phyloP scores from a whole-genome alignment of 202 grass and related monocot species.

The Panicum virgatum region DNA sequence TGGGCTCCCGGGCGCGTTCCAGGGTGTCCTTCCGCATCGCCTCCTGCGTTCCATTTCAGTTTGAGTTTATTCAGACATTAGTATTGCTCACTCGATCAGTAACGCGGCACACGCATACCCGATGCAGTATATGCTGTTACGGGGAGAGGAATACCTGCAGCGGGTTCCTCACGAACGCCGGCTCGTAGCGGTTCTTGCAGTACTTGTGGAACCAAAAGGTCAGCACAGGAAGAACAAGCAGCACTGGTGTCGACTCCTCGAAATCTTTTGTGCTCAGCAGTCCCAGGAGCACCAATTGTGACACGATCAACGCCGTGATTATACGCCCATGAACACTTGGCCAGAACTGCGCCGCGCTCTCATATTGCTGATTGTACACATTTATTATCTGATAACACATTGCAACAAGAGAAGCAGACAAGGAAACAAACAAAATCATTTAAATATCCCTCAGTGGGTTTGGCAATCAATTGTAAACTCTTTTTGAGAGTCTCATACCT shows the following conservation, averaged over 20 bases:
- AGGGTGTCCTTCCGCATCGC: conserved; percentile 95
- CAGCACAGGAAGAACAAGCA: conserved; percentile 79
- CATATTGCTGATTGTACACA: conserved; percentile 92
- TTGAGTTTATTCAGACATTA: neutral
- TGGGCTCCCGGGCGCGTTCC: conserved; percentile 80
- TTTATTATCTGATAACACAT: conserved; percentile 74
- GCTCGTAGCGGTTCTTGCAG: conserved; percentile 76
- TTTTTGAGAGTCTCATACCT: conserved; percentile 41
- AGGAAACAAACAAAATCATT: neutral
- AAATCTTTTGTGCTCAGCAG: conserved; percentile 68
- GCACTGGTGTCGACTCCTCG: conserved; percentile 59
- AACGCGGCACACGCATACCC: neutral
- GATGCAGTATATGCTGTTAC: neutral
- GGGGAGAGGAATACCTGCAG: conserved; percentile 54
- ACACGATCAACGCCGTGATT: conserved; percentile 67
- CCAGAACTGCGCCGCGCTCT: conserved; percentile 87
- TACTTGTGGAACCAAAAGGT: conserved; percentile 83
- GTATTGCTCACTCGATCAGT: neutral
- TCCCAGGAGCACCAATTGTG: conserved; percentile 81
- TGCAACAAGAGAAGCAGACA: neutral
- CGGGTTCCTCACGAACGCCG: conserved; percentile 80
- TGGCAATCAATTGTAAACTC: neutral
- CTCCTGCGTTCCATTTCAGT: conserved; percentile 50
- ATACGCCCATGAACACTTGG: conserved; percentile 84
- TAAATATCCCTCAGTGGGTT: neutral